These are phyloP conservation scores for Barbatosphaeria neglecta DNA, from an alignment of 495 filamentous ascomycete genomes.

Conservation along the genomic window DNA sequence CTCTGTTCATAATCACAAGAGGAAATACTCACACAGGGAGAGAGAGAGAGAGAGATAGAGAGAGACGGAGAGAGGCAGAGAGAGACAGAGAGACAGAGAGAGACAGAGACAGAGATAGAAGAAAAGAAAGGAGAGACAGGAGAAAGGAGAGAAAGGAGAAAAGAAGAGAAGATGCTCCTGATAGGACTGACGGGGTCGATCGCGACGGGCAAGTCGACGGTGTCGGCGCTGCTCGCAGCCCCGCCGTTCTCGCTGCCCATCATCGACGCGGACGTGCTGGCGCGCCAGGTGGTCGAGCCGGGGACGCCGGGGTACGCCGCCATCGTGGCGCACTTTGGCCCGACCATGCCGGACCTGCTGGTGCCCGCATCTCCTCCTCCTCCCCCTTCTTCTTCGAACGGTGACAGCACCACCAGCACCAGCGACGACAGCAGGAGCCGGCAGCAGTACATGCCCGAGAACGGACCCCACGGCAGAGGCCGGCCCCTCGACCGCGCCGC, in stretches of 20 bases:
- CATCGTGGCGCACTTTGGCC: conserved; percentile 67
- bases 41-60: too few relatives aligned
- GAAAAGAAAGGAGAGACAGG: too few relatives aligned
- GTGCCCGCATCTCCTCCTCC: too few relatives aligned
- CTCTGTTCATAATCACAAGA: too few relatives aligned
- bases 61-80: too few relatives aligned
- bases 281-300: conserved; percentile 82
- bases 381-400: too few relatives aligned
- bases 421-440: conserved; percentile 6
- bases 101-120: too few relatives aligned
- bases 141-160: too few relatives aligned
- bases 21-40: too few relatives aligned
- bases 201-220: conserved; percentile 95
- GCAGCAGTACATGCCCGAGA: conserved; percentile 19
- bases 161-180: conserved; percentile 68
- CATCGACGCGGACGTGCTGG: conserved; percentile 88
- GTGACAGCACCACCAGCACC: too few relatives aligned
- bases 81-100: too few relatives aligned
- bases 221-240: conserved; percentile 65
- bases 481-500: conserved; percentile 74
- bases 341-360: conserved; percentile 75
- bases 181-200: conserved; percentile 96
- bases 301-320: conserved; percentile 70
- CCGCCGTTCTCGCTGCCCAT: conserved; percentile 80
- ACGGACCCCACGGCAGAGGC: conserved; percentile 38